A percentile compares a stretch with the other conserved stretches of the same genome.
phyloP scores from a whole-genome alignment of 1,139 yeast genomes.

The Pichia sp. region DNA sequence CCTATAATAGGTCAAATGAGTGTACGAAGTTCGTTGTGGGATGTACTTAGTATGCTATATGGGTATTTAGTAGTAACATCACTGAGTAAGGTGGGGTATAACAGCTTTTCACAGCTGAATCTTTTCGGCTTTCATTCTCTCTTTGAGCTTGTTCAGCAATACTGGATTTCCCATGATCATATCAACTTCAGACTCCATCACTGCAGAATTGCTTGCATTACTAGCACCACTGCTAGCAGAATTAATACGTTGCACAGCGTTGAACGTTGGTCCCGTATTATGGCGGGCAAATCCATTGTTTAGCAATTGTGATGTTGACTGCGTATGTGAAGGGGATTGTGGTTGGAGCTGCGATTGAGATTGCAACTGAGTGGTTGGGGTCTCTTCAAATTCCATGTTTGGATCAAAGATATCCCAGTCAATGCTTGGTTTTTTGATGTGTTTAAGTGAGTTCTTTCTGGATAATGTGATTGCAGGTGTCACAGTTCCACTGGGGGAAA shows the following conservation, averaged over 20 bases:
- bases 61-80: too few relatives aligned
- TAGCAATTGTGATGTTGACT: not conserved
- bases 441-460: slow-evolving; percentile 10
- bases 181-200: slow-evolving; percentile 10
- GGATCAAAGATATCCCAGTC: slow-evolving; percentile 18
- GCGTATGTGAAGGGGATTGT: not conserved
- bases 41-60: too few relatives aligned
- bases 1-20: too few relatives aligned
- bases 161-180: slow-evolving; percentile 10
- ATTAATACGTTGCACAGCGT: not conserved
- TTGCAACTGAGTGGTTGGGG: too few relatives aligned
- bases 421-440: slow-evolving; percentile 15
- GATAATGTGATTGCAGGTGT: slow-evolving; percentile 10
- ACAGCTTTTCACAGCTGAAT: not conserved
- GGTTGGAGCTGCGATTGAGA: not conserved
- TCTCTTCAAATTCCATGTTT: slow-evolving; percentile 7
- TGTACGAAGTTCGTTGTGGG: too few relatives aligned
- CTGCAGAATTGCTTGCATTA: slow-evolving; percentile 1
- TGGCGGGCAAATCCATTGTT: not conserved
- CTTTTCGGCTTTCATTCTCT: not conserved
- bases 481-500: slow-evolving; percentile 7
- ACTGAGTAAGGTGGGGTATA: too few relatives aligned
- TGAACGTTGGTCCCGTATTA: not conserved
- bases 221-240: slow-evolving; percentile 12
- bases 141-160: slow-evolving; percentile 6